phyloP scores from a whole-genome alignment of 1,284 basidiomycete genomes.

The Ceratobasidium sp. region DNA sequence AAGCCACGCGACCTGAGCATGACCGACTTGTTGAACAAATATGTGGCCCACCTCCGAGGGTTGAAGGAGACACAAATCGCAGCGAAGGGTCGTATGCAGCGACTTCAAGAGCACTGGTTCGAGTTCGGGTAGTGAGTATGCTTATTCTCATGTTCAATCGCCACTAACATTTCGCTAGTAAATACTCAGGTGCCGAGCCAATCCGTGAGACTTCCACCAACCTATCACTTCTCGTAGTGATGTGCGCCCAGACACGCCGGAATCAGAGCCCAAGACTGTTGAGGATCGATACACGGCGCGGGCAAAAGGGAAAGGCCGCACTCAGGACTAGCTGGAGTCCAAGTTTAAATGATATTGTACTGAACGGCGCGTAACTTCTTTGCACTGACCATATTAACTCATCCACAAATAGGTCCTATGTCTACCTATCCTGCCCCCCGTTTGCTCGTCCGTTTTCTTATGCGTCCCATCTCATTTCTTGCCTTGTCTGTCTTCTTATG shows the following conservation, averaged over 20 bases:
- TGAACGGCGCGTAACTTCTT: too few species aligned
- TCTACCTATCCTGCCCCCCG: too few species aligned
- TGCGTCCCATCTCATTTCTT: too few species aligned
- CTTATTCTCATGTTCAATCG: neutral
- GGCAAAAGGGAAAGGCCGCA: too few species aligned
- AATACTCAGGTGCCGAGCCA: neutral
- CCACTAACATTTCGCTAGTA: neutral
- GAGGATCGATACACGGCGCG: neutral
- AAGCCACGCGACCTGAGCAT: conserved; percentile 13
- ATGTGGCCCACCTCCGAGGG: conserved; percentile 11
- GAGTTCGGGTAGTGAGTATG: conserved; percentile 1
- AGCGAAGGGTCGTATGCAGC: neutral
- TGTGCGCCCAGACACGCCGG: neutral
- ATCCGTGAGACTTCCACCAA: neutral
- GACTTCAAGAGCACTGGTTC: conserved; percentile 5
- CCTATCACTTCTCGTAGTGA: neutral
- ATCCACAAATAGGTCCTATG: too few species aligned
- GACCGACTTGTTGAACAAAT: conserved; percentile 7
- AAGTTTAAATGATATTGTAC: too few species aligned
- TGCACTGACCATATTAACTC: too few species aligned
- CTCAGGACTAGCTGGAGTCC: too few species aligned
- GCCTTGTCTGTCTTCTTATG: too few species aligned
- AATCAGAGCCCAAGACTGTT: neutral
- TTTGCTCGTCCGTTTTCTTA: too few species aligned
- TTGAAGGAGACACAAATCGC: neutral